Conservation (phyloP, 495 filamentous ascomycete genomes). For the Cairneyella variabilis region DNA sequence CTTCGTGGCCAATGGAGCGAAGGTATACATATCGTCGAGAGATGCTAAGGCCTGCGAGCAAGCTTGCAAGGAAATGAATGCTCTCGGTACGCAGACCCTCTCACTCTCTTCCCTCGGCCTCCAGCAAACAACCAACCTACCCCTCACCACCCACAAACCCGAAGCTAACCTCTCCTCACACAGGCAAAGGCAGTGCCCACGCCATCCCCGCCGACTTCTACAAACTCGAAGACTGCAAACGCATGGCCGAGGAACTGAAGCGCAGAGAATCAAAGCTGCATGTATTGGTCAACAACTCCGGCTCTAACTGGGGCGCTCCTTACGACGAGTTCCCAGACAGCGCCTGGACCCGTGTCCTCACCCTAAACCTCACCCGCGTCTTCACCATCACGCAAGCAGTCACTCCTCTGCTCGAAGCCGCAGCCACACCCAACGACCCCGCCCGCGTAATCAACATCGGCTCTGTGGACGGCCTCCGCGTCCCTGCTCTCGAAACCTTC, state of each 20-base stretch:
- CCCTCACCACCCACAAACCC: too few species aligned
- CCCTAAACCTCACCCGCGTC: conserved; percentile 75
- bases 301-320: conserved; percentile 65
- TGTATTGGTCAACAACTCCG: conserved; percentile 78
- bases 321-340: conserved; percentile 64
- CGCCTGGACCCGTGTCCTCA: conserved; percentile 70
- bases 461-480: conserved; percentile 63
- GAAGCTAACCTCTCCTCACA: too few species aligned
- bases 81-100: conserved; percentile 34
- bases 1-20: conserved; percentile 74
- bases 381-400: conserved; percentile 74
- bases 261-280: conserved; percentile 65
- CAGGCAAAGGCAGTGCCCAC: conserved; percentile 54
- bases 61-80: conserved; percentile 58
- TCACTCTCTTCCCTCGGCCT: background rate
- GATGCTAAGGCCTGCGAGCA: conserved; percentile 57
- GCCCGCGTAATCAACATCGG: conserved; percentile 74
- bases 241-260: conserved; percentile 57
- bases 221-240: conserved; percentile 65
- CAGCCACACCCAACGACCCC: conserved; percentile 40
- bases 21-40: conserved; percentile 78
- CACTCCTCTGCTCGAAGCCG: conserved; percentile 63
- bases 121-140: too few species aligned
- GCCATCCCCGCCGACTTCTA: conserved; percentile 71
- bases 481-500: conserved; percentile 69